Evolutionary conservation across 257 asterid genomes (phyloP).

Genomic region (Voacanga thouarsii): DNA sequence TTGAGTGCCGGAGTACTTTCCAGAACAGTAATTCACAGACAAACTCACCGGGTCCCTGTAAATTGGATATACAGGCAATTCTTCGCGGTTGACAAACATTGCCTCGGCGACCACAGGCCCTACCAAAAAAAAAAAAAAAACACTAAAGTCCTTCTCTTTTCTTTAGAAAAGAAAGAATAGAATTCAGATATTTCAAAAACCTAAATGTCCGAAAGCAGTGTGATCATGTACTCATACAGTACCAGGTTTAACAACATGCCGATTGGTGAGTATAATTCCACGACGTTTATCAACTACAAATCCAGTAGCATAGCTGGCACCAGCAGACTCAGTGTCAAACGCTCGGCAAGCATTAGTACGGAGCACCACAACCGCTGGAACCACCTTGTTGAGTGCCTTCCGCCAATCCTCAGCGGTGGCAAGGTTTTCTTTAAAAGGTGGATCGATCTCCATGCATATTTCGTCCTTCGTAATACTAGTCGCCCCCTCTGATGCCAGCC

Average conservation of each 20-base stretch:
- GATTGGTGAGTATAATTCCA: constrained; percentile 91
- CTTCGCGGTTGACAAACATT: constrained; percentile 93
- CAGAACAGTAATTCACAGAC: background rate
- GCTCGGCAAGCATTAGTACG: constrained; percentile 94
- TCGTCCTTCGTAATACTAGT: constrained; percentile 78
- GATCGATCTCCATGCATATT: constrained; percentile 85
- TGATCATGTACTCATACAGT: background rate
- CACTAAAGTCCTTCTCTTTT: background rate
- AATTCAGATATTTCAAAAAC: background rate
- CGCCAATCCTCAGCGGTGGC: constrained; percentile 95
- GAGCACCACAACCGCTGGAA: constrained; percentile 95
- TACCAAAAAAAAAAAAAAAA: constrained; percentile 18
- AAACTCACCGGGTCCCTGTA: constrained; percentile 93
- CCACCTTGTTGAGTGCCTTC: constrained; percentile 75
- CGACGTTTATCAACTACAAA: constrained; percentile 87
- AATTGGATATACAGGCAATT: constrained; percentile 79
- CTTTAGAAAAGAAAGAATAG: background rate
- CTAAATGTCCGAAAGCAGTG: background rate
- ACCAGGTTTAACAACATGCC: constrained; percentile 98
- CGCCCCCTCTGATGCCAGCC: constrained; percentile 71
- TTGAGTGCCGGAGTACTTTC: background rate
- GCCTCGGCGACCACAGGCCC: constrained; percentile 99
- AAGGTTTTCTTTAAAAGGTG: constrained; percentile 62
- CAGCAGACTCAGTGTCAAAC: constrained; percentile 91
- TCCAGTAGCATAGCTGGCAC: constrained; percentile 91